These are phyloP conservation scores for Chlamydomonas reinhardtii DNA, from an alignment of 163 green algal genomes.

Conservation along the genomic window DNA sequence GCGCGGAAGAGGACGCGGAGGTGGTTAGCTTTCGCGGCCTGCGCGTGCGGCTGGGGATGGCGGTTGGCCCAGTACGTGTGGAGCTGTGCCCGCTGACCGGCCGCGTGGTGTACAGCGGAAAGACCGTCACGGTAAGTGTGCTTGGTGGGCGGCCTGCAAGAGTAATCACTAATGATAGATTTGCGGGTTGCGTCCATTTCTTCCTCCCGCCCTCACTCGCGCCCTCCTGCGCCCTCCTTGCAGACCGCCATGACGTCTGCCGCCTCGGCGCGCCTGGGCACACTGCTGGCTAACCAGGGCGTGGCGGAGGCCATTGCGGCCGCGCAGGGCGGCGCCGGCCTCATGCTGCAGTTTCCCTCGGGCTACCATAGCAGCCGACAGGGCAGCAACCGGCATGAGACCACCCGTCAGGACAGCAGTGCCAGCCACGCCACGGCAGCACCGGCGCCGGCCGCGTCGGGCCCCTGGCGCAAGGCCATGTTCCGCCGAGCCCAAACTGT, in stretches of 20 bases:
- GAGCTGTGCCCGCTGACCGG: constrained; percentile 20
- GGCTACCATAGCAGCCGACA: too few relatives aligned
- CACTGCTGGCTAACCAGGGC: background rate
- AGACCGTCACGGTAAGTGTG: background rate
- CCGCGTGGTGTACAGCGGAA: constrained; percentile 13
- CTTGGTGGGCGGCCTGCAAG: too few relatives aligned
- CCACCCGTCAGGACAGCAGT: too few relatives aligned
- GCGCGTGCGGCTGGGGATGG: constrained; percentile 8
- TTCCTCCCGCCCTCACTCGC: too few relatives aligned
- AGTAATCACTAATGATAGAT: too few relatives aligned
- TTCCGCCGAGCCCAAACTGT: too few relatives aligned
- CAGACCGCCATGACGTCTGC: constrained; percentile 2
- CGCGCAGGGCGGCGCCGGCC: background rate
- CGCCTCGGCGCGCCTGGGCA: background rate
- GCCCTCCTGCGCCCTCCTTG: too few relatives aligned
- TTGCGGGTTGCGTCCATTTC: too few relatives aligned
- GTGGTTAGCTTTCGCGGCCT: background rate
- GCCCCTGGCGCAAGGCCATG: too few relatives aligned
- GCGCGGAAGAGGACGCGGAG: constrained; percentile 1
- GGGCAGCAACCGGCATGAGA: too few relatives aligned
- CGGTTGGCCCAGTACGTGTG: background rate
- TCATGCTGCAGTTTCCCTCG: background rate
- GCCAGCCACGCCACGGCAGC: too few relatives aligned
- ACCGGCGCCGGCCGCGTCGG: too few relatives aligned
- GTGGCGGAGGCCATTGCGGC: background rate